Evolutionary conservation across 2,329 filamentous ascomycete species (phyloP), one percentile per base, ranked within the genome.

Genomic region (Colletotrichum sp.): DNA sequence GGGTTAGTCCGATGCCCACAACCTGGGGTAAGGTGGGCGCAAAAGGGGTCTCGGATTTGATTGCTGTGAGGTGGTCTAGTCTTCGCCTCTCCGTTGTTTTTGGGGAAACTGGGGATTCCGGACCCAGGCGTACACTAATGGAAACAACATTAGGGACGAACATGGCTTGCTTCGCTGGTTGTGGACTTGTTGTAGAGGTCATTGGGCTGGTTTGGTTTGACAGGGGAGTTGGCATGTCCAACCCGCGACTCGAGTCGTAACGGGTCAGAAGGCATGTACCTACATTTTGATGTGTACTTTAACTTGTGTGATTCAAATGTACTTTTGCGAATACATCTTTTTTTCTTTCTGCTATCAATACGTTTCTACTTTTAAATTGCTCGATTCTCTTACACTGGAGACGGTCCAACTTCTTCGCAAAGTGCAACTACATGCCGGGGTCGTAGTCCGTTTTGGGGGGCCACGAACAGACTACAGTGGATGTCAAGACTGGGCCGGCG

Each of bases 1-100:
- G 24, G 48, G 28, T 18, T 18, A 10, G 30, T 10, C 14, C 26
- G 34, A 43, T 43, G 64, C 52, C 32, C 55, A 63, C 55, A 66
- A 75, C 69, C 72, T 72, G 72, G 69, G 72, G 72, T 72, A 75
- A 73, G 65, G 34, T 67, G 59, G 70, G 73, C 36, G 73, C 48
- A 66, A 72, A 75, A 68, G 48, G 52, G 71, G 73, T 65, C 73
- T 75, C 59, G 70, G 73, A 26, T 73, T 48, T 39, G 65, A 55
- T 30, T 43, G 30, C 52, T 71, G 64, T 28, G 55, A 60, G 63
- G 18, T 39, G 66, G 26, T 24, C 21, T 55, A 1, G 52, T 24
- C 52, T 55, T 12, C n/a, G 0, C 26, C 32, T 36, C 34, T 30
- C n/a, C 32, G 21, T 43, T 57, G 61, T 43, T n/a, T 30, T 59